Evolutionary conservation across 192 early-diverging fungal genomes (phyloP).

Genomic region (Coemansia biformis): DNA sequence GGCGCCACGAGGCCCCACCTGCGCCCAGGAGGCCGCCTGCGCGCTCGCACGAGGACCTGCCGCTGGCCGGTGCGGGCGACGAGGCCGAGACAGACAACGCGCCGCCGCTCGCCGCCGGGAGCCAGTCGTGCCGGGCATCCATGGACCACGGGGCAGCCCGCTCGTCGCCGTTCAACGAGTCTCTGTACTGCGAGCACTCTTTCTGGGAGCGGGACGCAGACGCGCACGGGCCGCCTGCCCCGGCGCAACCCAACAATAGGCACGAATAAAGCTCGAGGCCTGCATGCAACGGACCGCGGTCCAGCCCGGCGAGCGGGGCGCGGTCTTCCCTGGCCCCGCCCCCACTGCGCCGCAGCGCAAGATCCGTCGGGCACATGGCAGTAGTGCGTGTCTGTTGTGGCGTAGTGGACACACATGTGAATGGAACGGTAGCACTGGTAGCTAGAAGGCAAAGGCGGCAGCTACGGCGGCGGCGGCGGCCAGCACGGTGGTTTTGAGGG

Average conservation of each 20-base stretch:
- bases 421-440: neutral
- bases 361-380: no score
- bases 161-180: conserved; percentile 3
- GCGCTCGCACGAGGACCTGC: conserved; percentile 6
- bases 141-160: conserved; percentile 1
- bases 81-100: conserved; percentile 5
- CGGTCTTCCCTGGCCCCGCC: no score
- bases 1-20: conserved; percentile 9
- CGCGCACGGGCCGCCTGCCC: no score
- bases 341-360: no score
- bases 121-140: conserved; percentile 7
- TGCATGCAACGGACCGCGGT: no score
- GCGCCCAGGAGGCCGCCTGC: conserved; percentile 10
- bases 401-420: no score
- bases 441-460: conserved; percentile 4
- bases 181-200: conserved; percentile 2
- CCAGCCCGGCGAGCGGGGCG: no score
- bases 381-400: no score
- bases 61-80: conserved; percentile 13
- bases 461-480: conserved; percentile 1
- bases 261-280: no score
- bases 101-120: conserved; percentile 1
- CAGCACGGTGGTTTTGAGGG: neutral
- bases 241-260: no score
- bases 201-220: conserved; percentile 6